Evolutionary conservation across 108 stramenopile genomes (phyloP), one percentile per base, ranked within the genome.

Genomic region (Nitzschia putrida): DNA sequence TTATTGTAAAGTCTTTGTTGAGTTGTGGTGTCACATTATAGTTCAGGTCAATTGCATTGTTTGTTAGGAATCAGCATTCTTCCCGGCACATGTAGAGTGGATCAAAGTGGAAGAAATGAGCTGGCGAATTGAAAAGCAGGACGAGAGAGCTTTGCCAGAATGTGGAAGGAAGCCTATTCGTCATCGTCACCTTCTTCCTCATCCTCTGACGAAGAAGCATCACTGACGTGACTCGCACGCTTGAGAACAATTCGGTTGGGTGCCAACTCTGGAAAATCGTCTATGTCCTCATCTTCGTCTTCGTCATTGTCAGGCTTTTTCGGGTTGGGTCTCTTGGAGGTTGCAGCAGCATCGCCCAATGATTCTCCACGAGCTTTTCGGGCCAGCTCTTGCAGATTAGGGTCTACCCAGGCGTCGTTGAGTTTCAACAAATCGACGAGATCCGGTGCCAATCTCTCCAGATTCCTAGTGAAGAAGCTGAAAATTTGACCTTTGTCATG

Each of bases 391-490:
- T 79, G 12, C 24, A 94, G 61, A 60, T 94, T 94, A 16, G 93
- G 90, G 73, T 94, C 93, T 4, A 94, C 71, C 74, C 80, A 80
- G 21, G 88, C 85, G 20, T 91, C 79, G 53, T 68, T 82, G 8
- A 71, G 53, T 47, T 59, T 51, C 13, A 94, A 53, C 21, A 94
- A 64, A 10, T 73, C 66, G 10, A 91, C 63, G 0, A 91, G 57
- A 66, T 89, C 88, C 29, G 65, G 42, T 20, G 88, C 89, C 82
- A 94, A 80, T 2, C 80, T 75, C 37, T 71, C 47, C 56, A 91
- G 72, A 47, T 89, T 84, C 22, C 93, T 74, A 49, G 88, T 84
- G 68, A 91, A 94, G 64, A 90, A 94, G 47, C 83, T 80, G 66
- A 82, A 94, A 11, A 82, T 69, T 7, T 74, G 71, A 13, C 67